A percentile compares a stretch with the other conserved stretches of the same genome.
phyloP scores from a whole-genome alignment of 176 grass and related monocot species.

The bread wheat (Triticum aestivum) region DNA sequence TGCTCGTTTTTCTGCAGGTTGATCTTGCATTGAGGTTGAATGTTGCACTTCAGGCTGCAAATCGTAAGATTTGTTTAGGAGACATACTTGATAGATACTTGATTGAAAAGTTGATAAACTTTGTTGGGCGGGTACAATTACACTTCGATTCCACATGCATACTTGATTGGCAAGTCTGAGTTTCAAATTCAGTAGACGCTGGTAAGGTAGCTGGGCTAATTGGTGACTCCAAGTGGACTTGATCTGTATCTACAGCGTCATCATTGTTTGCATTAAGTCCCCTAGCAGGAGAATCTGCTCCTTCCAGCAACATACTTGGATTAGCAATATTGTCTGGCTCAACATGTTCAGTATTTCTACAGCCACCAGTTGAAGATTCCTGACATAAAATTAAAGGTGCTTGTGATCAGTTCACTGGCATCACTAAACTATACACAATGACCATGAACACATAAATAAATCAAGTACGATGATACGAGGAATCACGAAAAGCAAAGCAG shows the following conservation, averaged over 20 bases:
- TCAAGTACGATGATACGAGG: not conserved
- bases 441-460: slow-evolving; percentile 1
- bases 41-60: slow-evolving; percentile 21
- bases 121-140: not conserved
- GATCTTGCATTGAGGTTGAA: slow-evolving; percentile 27
- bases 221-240: too few species aligned
- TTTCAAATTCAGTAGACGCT: not conserved
- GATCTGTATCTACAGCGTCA: too few species aligned
- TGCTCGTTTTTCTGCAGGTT: slow-evolving; percentile 12
- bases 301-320: not conserved
- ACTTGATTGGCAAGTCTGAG: slow-evolving; percentile 15
- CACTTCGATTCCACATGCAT: slow-evolving; percentile 1
- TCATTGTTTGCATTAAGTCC: too few species aligned
- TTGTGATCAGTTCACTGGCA: not conserved
- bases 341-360: slow-evolving; percentile 2
- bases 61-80: not conserved
- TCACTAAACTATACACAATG: slow-evolving; percentile 20
- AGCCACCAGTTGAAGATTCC: slow-evolving; percentile 12
- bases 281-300: too few species aligned
- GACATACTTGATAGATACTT: too few species aligned
- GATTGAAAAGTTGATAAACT: not conserved
- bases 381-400: not conserved
- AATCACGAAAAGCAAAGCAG: not conserved
- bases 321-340: slow-evolving; percentile 3
- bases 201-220: not conserved